phyloP scores from a whole-genome alignment of 192 early-diverging fungal species.

The Entomortierella parvispora region DNA sequence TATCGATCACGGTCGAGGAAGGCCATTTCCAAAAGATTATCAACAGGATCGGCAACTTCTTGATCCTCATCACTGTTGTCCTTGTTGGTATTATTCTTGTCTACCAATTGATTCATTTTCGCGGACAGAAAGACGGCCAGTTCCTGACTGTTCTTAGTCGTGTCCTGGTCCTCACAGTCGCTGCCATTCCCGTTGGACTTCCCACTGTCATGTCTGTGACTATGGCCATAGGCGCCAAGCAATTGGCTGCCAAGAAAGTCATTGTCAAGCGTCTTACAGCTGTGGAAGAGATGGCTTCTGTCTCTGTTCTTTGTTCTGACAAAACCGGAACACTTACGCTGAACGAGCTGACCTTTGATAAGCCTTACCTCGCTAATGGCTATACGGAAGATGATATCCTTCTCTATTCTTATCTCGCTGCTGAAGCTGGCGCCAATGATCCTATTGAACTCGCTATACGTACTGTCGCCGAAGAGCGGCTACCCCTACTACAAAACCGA shows the following conservation, averaged over 20 bases:
- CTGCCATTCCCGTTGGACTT: conserved; percentile 83
- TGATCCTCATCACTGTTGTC: no score
- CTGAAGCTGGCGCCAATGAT: no score
- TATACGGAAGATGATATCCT: no score
- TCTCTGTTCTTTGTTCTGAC: no score
- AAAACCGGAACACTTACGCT: no score
- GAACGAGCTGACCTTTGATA: no score
- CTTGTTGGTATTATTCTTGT: conserved; percentile 67
- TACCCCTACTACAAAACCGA: conserved; percentile 58
- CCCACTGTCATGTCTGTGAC: conserved; percentile 88
- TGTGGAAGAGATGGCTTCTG: no score
- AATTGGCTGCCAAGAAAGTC: conserved; percentile 75
- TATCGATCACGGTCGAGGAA: conserved; percentile 73
- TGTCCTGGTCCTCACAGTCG: conserved; percentile 76
- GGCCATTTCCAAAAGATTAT: conserved; percentile 86
- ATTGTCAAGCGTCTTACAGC: no score
- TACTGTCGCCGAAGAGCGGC: conserved; percentile 60
- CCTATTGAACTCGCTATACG: conserved; percentile 81
- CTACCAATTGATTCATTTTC: conserved; percentile 53
- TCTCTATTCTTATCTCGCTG: no score
- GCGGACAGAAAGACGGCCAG: conserved; percentile 61
- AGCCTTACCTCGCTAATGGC: no score
- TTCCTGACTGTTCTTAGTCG: conserved; percentile 60
- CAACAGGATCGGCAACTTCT: conserved; percentile 73
- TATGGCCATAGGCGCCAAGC: conserved; percentile 82